Evolutionary conservation across 2,329 filamentous ascomycete genomes (phyloP).

Genomic region (Colletotrichum sp.): DNA sequence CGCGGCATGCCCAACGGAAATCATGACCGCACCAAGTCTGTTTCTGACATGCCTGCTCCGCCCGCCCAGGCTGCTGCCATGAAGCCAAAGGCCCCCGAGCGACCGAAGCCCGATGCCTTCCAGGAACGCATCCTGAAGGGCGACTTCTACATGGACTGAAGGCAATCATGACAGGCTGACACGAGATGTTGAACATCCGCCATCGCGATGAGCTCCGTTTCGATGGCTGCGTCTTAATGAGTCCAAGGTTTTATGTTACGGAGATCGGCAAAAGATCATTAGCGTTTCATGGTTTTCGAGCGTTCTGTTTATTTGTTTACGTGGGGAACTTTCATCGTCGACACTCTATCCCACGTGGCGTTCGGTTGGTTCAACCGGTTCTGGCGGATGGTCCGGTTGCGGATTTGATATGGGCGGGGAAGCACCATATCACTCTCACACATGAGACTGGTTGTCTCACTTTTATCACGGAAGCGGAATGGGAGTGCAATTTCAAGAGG

Average conservation of each 20-base stretch:
- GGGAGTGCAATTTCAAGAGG: conserved; percentile 2
- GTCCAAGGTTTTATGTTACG: not conserved
- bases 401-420: not conserved
- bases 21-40: conserved; percentile 74
- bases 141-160: conserved; percentile 96
- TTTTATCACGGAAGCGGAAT: conserved; percentile 15
- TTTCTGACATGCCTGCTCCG: conserved; percentile 66
- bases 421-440: conserved; percentile 1
- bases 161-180: not conserved
- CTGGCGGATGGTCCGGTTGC: conserved; percentile 2
- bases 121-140: conserved; percentile 97
- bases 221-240: not conserved
- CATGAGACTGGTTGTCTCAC: conserved; percentile 13
- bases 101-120: conserved; percentile 86
- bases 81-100: conserved; percentile 50
- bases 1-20: conserved; percentile 35
- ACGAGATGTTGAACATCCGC: not conserved
- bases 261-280: conserved; percentile 6
- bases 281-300: conserved; percentile 6
- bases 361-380: not conserved
- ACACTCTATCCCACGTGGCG: conserved; percentile 8
- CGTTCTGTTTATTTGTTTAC: not conserved
- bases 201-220: not conserved
- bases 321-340: not conserved
- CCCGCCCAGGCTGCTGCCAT: conserved; percentile 54